phyloP scores from a whole-genome alignment of 2,329 filamentous ascomycete genomes.

The Neonectria hederae region DNA sequence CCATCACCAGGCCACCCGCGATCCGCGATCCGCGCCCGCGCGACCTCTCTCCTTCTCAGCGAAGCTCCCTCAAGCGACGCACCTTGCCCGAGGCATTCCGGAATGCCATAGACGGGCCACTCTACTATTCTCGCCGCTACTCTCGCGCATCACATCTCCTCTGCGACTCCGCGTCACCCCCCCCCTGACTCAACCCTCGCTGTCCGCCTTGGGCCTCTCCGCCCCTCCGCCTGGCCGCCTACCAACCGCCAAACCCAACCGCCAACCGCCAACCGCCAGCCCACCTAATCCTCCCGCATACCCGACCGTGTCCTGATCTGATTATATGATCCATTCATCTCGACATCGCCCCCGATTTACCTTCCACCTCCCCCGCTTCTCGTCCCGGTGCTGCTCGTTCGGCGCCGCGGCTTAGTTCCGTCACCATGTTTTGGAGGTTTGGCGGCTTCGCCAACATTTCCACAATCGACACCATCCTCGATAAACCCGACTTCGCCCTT shows the following conservation, averaged over 20 bases:
- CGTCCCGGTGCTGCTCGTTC: conserved; percentile 46
- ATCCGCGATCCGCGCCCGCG: conserved; percentile 20
- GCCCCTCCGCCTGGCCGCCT: conserved; percentile 4
- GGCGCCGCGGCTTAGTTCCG: conserved; percentile 48
- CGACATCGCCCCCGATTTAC: conserved; percentile 27
- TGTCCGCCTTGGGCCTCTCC: conserved; percentile 4
- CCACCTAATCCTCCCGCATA: conserved; percentile 21
- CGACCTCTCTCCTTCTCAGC: conserved; percentile 8
- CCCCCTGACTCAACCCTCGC: not conserved
- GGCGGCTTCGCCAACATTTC: conserved; percentile 98
- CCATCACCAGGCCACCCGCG: conserved; percentile 21
- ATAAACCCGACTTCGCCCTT: conserved; percentile 93
- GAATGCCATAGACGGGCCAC: conserved; percentile 23
- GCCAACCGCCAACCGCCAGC: conserved; percentile 3
- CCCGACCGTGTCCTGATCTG: conserved; percentile 36
- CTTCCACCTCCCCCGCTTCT: conserved; percentile 29
- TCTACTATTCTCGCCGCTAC: conserved; percentile 13
- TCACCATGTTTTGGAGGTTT: conserved; percentile 99
- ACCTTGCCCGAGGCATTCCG: conserved; percentile 16
- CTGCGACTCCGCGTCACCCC: not conserved
- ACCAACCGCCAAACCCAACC: conserved; percentile 1
- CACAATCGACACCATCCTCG: conserved; percentile 94
- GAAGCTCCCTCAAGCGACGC: conserved; percentile 1
- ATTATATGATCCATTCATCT: conserved; percentile 42
- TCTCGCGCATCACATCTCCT: conserved; percentile 17